Base-by-base conservation (phyloP, 2,329 filamentous ascomycete species). In the Pseudogymnoascus sp. region DNA sequence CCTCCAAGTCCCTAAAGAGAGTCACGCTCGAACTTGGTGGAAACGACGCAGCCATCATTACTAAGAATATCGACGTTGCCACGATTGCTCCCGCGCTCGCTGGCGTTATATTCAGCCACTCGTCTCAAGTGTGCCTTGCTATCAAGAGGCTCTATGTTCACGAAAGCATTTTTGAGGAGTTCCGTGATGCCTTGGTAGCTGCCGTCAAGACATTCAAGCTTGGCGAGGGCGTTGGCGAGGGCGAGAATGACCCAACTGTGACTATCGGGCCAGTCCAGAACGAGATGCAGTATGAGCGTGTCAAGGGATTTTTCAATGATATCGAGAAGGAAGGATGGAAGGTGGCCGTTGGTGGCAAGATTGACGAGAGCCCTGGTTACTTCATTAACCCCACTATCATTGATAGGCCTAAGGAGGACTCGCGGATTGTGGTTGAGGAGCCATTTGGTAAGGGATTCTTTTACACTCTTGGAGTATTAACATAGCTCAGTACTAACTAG, bases 81-180 rank as follows among this genome's bases (percentile, higher is more conserved):
- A 10, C 71, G 71, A 5, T 73, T 77, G 14, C 75, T 79, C 4
- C 75, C 70, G 14, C 70, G 75, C 66, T 74, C 81, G 26, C 79
- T 76, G 8, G 76, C 16, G 75, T 78, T 6, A 77, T 77, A 7
- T 81, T 84, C 66, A 75, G 81, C 62, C 80, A 83, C 69, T 79
- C 79, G 0, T 79, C 81, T 5, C 81, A 84, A 69, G 77, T 84
- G 62, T 84, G 82, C 70, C 76, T 84, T 31, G 78, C 78, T 60
- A 79, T 79, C 59, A 86, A 86, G 73, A 77, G 84, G 0, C 73
- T 87, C 51, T 87, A 84, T 68, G 79, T 87, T 1, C 85, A 87
- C 68, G 81, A 84, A 67, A 76, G 73, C 1, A 80, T 87, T 59
- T 86, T 84, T 69, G 81, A 84, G 26, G 68, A 76, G 26, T 86